These are phyloP conservation scores for Torulaspora microellipsoides DNA, from an alignment of 805 yeast genomes.

Conservation along the genomic window DNA sequence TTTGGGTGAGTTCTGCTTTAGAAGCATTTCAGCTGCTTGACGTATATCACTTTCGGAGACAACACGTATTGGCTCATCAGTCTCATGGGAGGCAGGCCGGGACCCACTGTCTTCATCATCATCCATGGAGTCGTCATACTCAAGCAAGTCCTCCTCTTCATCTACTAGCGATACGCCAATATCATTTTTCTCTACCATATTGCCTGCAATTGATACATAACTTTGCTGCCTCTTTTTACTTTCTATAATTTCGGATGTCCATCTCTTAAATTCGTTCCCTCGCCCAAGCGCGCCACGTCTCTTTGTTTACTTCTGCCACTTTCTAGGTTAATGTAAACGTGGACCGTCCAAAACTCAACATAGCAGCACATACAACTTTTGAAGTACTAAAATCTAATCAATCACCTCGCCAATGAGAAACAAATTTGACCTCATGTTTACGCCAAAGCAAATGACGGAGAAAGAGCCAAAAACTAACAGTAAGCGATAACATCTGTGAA, in stretches of 20 bases:
- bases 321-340: too few relatives aligned
- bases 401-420: neutral
- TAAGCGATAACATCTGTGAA: neutral
- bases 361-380: too few relatives aligned
- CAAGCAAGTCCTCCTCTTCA: slow-evolving; percentile 16
- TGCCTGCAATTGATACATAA: neutral
- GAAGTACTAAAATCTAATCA: too few relatives aligned
- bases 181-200: slow-evolving; percentile 5
- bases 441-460: neutral
- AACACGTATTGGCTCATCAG: slow-evolving; percentile 2
- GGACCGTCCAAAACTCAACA: too few relatives aligned
- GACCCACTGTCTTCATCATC: slow-evolving; percentile 13
- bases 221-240: too few relatives aligned
- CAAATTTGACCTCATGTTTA: slow-evolving; percentile 5
- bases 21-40: slow-evolving; percentile 22
- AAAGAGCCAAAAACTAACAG: slow-evolving; percentile 1
- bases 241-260: too few relatives aligned
- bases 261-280: too few relatives aligned
- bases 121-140: slow-evolving; percentile 10
- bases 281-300: too few relatives aligned
- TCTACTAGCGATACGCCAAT: slow-evolving; percentile 15
- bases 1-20: slow-evolving; percentile 17
- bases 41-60: slow-evolving; percentile 17
- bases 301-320: too few relatives aligned
- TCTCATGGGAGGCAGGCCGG: slow-evolving; percentile 6